A percentile compares a stretch with the other conserved stretches of the same genome.
Evolutionary conservation across 1,284 basidiomycete genomes (phyloP).

Genomic region (Pholiota adiposa): DNA sequence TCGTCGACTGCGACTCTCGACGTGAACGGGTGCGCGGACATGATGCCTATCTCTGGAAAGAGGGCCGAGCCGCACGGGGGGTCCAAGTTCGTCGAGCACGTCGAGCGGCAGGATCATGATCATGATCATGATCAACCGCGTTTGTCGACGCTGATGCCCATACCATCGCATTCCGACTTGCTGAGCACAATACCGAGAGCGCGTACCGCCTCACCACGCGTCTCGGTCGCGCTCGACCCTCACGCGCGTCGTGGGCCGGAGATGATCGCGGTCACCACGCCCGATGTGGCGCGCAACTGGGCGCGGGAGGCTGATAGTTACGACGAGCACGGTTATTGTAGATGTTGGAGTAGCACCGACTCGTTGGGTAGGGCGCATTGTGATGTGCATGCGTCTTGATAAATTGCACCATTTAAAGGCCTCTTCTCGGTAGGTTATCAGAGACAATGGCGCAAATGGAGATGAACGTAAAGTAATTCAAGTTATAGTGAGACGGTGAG

Average conservation of each 20-base stretch:
- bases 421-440: not conserved
- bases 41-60: slow-evolving; percentile 13
- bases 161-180: not conserved
- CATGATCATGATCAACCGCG: not conserved
- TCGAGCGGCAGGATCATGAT: not conserved
- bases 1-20: slow-evolving; percentile 28
- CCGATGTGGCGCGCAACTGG: slow-evolving; percentile 19
- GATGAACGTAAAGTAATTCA: too few species aligned
- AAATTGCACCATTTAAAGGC: not conserved
- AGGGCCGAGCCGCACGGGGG: slow-evolving; percentile 4
- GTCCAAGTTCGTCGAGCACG: not conserved
- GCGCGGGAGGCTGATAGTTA: slow-evolving; percentile 1
- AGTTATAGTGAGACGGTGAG: not conserved
- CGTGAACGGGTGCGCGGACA: slow-evolving; percentile 17
- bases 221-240: slow-evolving; percentile 16
- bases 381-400: not conserved
- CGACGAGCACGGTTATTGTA: not conserved
- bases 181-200: slow-evolving; percentile 14
- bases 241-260: slow-evolving; percentile 21
- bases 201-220: slow-evolving; percentile 14
- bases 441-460: not conserved
- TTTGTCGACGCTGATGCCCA: not conserved
- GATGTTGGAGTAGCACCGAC: not conserved
- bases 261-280: slow-evolving; percentile 24
- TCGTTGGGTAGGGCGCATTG: not conserved